phyloP scores from a whole-genome alignment of 2,329 filamentous ascomycete species.

The Aspergillus sojae region DNA sequence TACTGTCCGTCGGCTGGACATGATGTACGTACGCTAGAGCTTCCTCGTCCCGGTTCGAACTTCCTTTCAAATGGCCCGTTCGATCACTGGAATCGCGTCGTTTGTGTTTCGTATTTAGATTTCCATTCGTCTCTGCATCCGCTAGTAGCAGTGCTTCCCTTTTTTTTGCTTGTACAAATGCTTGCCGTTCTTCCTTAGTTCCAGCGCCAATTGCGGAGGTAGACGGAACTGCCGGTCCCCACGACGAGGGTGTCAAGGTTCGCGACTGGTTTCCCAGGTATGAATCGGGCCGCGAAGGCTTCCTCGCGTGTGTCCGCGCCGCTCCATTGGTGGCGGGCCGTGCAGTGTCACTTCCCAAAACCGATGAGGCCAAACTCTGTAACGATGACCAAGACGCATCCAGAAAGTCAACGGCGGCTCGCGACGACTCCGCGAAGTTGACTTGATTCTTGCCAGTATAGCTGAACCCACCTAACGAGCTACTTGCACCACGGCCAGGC shows the following conservation, averaged over 20 bases:
- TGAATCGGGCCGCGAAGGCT: conserved; percentile 41
- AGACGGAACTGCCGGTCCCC: conserved; percentile 44
- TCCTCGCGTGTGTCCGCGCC: conserved; percentile 33
- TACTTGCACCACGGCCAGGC: conserved; percentile 24
- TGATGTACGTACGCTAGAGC: conserved; percentile 89
- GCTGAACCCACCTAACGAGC: conserved; percentile 29
- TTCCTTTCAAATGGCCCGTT: conserved; percentile 27
- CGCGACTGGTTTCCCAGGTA: conserved; percentile 31
- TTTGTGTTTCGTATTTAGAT: conserved; percentile 45
- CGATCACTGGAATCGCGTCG: conserved; percentile 48
- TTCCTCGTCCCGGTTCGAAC: conserved; percentile 64
- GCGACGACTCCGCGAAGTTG: conserved; percentile 29
- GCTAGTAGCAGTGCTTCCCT: conserved; percentile 49
- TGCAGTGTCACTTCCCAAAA: conserved; percentile 46
- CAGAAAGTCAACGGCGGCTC: conserved; percentile 40
- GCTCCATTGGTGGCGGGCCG: conserved; percentile 30
- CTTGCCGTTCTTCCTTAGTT: conserved; percentile 48
- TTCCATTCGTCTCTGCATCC: conserved; percentile 42
- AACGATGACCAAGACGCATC: conserved; percentile 54
- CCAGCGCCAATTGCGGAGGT: conserved; percentile 39
- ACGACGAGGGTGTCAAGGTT: conserved; percentile 32
- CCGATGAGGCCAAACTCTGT: conserved; percentile 51
- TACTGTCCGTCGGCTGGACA: conserved; percentile 79
- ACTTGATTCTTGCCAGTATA: conserved; percentile 24
- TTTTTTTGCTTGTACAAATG: conserved; percentile 51